These are phyloP conservation scores for Setaria viridis DNA, from an alignment of 202 grass and related monocot species.

Conservation along the genomic window DNA sequence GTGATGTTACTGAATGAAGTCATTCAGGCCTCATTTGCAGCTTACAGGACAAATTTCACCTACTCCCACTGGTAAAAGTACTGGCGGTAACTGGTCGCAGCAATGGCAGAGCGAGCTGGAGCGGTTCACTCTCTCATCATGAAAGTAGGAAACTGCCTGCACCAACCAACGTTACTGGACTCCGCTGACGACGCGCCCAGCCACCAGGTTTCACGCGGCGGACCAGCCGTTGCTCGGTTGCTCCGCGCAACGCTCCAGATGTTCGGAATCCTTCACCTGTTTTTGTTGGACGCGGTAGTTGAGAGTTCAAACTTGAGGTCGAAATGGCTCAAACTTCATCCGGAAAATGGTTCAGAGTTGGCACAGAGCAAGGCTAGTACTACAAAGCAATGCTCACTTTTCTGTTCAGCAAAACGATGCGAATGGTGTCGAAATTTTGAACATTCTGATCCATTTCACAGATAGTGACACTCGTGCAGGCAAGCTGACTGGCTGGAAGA, in stretches of 20 bases:
- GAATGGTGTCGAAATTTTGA: too few relatives aligned
- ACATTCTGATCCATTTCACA: background rate
- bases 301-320: background rate
- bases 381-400: background rate
- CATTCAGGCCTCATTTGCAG: background rate
- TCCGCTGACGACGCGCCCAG: background rate
- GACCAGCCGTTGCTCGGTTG: background rate
- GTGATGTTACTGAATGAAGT: background rate
- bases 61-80: background rate
- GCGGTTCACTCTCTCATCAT: background rate
- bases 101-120: background rate
- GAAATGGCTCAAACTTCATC: background rate
- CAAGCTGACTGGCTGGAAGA: background rate
- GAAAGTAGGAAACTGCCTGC: constrained; percentile 8
- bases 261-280: background rate
- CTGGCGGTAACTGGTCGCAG: background rate
- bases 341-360: background rate
- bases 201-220: background rate
- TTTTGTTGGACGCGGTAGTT: background rate
- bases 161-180: background rate
- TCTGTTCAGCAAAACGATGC: background rate
- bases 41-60: constrained; percentile 33
- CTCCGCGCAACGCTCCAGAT: background rate
- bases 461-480: background rate
- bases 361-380: background rate